Conservation (phyloP, 2,329 filamentous ascomycete species). For the Apiospora koreana region DNA sequence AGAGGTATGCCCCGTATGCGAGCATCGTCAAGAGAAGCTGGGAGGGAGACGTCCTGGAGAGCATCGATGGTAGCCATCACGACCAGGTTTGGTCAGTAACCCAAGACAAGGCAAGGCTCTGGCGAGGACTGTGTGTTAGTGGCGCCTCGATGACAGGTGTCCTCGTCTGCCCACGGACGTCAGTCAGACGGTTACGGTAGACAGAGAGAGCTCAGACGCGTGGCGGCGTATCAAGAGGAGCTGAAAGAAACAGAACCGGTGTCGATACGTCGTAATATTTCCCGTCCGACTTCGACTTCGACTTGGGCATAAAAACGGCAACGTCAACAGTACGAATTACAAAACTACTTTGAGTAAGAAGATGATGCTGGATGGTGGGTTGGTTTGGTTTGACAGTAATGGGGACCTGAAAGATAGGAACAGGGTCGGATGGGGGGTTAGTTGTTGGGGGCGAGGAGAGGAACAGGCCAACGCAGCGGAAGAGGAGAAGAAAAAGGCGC, state of each 20-base stretch:
- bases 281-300: not conserved
- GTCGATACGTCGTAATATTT: not conserved
- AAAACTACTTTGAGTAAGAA: not conserved
- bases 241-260: not conserved
- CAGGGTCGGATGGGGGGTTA: not conserved
- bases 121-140: not conserved
- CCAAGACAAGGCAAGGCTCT: not conserved
- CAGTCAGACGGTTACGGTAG: not conserved
- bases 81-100: not conserved
- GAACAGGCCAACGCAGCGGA: not conserved
- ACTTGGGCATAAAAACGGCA: not conserved
- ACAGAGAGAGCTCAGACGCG: not conserved
- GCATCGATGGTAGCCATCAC: not conserved
- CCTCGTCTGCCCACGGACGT: not conserved
- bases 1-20: conserved; percentile 59
- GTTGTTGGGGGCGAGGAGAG: not conserved
- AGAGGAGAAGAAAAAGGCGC: not conserved
- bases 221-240: not conserved
- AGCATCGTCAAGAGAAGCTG: conserved; percentile 50
- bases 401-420: not conserved
- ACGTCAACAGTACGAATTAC: not conserved
- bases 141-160: conserved; percentile 8
- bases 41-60: conserved; percentile 31
- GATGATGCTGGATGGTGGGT: conserved; percentile 1
- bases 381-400: conserved; percentile 2